Percentiles rank a stretch among this genome's conserved stretches.
These are phyloP conservation scores for Yamadazyma siamensis DNA, from an alignment of 1,139 yeast species.

Conservation along the genomic window DNA sequence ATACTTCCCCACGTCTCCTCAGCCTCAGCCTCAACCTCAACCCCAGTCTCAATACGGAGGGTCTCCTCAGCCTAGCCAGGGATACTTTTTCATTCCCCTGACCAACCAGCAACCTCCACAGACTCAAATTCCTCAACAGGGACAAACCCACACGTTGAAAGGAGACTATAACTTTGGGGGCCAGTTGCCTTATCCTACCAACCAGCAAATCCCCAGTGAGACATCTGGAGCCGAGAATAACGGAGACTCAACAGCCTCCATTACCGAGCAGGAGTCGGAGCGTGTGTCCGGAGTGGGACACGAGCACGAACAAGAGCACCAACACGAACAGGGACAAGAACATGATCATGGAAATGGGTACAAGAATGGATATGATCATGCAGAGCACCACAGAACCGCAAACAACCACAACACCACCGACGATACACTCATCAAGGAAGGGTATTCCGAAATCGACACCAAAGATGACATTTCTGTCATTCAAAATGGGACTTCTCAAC, in stretches of 20 bases:
- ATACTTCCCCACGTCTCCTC: slow-evolving; percentile 37
- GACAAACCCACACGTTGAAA: slow-evolving; percentile 15
- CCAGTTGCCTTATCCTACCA: slow-evolving; percentile 15
- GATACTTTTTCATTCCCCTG: slow-evolving; percentile 11
- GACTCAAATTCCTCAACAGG: slow-evolving; percentile 10
- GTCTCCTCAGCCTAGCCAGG: slow-evolving; percentile 10
- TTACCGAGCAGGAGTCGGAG: neutral
- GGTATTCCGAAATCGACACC: too few relatives aligned
- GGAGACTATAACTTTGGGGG: slow-evolving; percentile 16
- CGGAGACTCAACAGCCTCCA: neutral
- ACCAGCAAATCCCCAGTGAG: slow-evolving; percentile 1
- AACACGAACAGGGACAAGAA: neutral
- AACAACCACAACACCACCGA: slow-evolving; percentile 3
- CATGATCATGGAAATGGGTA: too few relatives aligned
- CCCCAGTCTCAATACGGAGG: slow-evolving; percentile 3
- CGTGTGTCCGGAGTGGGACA: slow-evolving; percentile 1
- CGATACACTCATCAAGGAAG: slow-evolving; percentile 3
- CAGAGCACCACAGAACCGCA: neutral
- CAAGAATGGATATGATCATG: neutral
- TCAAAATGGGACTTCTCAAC: slow-evolving; percentile 1
- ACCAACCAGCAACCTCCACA: slow-evolving; percentile 1
- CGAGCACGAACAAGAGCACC: neutral
- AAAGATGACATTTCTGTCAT: neutral
- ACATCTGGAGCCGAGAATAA: neutral
- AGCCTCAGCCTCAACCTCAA: slow-evolving; percentile 15